phyloP scores from a whole-genome alignment of 495 filamentous ascomycete genomes.

The Neurospora sp. region DNA sequence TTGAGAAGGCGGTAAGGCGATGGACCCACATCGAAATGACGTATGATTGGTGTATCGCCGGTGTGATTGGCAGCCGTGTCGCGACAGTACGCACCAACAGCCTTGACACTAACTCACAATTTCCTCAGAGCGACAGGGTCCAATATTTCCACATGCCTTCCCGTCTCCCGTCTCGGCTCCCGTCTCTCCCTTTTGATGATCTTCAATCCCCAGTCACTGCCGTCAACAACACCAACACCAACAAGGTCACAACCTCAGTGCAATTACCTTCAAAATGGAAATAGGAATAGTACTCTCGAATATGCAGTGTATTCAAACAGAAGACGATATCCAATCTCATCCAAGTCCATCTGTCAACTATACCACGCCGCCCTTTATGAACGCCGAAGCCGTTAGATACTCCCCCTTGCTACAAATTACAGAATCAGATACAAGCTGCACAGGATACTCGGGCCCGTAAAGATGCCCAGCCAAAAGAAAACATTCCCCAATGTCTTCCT shows the following conservation, averaged over 20 bases:
- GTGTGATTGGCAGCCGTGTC: background rate
- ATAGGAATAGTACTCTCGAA: background rate
- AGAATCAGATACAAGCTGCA: slow-evolving; percentile 64
- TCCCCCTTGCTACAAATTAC: slow-evolving; percentile 17
- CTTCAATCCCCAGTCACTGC: background rate
- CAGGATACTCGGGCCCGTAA: slow-evolving; percentile 59
- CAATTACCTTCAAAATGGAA: background rate
- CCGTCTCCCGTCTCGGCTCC: background rate
- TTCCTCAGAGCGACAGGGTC: background rate
- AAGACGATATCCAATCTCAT: background rate
- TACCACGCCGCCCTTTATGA: background rate
- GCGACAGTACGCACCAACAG: background rate
- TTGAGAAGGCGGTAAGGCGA: background rate
- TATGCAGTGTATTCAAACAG: background rate
- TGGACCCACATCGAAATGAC: background rate
- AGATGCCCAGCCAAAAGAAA: slow-evolving; percentile 65
- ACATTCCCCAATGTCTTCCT: slow-evolving; percentile 55
- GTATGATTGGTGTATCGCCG: background rate
- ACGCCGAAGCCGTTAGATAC: background rate
- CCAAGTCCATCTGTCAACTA: background rate
- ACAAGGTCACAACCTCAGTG: background rate
- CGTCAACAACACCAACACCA: background rate
- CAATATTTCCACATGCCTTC: background rate
- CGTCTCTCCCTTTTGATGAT: background rate
- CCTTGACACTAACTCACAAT: slow-evolving; percentile 1